phyloP scores from a whole-genome alignment of 139 green algal species.

The Chlamydomonas sp. region DNA sequence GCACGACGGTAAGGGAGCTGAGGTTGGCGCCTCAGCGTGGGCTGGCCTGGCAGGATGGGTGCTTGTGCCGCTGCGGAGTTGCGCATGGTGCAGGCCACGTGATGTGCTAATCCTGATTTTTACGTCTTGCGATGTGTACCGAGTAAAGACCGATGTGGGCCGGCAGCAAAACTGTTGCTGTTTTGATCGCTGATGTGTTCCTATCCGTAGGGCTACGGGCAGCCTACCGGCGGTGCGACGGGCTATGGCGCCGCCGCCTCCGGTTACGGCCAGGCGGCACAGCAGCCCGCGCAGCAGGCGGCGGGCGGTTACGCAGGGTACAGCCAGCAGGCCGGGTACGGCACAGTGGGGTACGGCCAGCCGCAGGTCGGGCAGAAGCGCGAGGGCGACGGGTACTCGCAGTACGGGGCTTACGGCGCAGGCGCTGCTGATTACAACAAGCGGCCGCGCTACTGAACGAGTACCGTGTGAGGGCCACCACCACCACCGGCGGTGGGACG shows the following conservation, averaged over 20 bases:
- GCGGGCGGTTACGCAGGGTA: not conserved
- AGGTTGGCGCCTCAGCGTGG: no score
- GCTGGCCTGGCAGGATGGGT: no score
- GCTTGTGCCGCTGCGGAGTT: no score
- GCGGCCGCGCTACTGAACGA: constrained; percentile 30
- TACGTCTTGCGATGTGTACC: no score
- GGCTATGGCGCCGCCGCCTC: not conserved
- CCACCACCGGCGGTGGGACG: not conserved
- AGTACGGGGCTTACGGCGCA: constrained; percentile 7
- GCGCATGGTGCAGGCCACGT: no score
- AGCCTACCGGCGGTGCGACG: no score
- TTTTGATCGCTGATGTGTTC: no score
- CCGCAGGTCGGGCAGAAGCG: constrained; percentile 28
- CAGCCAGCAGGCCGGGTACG: not conserved
- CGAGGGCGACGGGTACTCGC: constrained; percentile 8
- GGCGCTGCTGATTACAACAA: constrained; percentile 33
- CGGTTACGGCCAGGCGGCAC: constrained; percentile 3
- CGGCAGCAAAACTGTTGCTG: no score
- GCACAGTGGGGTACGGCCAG: not conserved
- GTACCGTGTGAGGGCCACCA: not conserved
- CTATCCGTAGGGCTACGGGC: no score
- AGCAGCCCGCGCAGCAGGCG: not conserved
- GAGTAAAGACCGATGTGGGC: no score
- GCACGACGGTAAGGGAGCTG: no score
- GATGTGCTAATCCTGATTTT: no score